A percentile compares a stretch with the other conserved stretches of the same genome.
phyloP scores from a whole-genome alignment of 2,329 filamentous ascomycete species.

The Fusarium sp. region DNA sequence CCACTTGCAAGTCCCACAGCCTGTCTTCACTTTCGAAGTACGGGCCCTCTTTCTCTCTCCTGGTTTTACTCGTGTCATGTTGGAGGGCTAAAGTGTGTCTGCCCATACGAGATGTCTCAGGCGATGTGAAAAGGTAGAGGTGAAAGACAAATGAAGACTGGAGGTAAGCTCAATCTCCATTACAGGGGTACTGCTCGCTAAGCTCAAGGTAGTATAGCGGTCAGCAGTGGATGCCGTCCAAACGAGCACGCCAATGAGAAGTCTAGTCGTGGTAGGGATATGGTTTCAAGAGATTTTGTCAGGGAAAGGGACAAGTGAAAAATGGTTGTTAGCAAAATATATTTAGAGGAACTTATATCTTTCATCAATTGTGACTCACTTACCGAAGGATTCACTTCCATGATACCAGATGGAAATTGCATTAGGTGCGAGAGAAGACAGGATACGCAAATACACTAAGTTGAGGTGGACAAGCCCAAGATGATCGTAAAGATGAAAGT shows the following conservation, averaged over 20 bases:
- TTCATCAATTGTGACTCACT: not conserved
- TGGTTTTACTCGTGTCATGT: slow-evolving; percentile 25
- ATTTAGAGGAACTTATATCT: no score
- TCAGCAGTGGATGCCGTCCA: not conserved
- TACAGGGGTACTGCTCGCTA: not conserved
- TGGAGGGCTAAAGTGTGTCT: not conserved
- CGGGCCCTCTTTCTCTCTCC: slow-evolving; percentile 11
- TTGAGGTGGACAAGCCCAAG: no score
- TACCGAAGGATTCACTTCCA: not conserved
- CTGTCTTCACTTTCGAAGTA: slow-evolving; percentile 17
- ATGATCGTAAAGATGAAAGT: no score
- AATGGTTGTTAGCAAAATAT: no score
- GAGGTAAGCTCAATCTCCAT: not conserved
- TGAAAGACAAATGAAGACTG: not conserved
- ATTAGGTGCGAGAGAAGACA: no score
- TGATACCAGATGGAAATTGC: not conserved
- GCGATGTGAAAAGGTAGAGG: not conserved
- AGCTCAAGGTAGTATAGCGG: not conserved
- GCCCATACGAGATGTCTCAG: not conserved
- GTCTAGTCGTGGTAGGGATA: fast-evolving
- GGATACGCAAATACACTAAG: no score
- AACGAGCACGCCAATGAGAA: slow-evolving; percentile 6
- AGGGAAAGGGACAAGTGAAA: not conserved
- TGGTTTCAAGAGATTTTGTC: not conserved
- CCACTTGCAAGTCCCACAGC: slow-evolving; percentile 31